Percentiles rank a stretch among this genome's conserved stretches.
phyloP scores from a whole-genome alignment of 1,284 basidiomycete species.

The Papiliotrema nemorosa region DNA sequence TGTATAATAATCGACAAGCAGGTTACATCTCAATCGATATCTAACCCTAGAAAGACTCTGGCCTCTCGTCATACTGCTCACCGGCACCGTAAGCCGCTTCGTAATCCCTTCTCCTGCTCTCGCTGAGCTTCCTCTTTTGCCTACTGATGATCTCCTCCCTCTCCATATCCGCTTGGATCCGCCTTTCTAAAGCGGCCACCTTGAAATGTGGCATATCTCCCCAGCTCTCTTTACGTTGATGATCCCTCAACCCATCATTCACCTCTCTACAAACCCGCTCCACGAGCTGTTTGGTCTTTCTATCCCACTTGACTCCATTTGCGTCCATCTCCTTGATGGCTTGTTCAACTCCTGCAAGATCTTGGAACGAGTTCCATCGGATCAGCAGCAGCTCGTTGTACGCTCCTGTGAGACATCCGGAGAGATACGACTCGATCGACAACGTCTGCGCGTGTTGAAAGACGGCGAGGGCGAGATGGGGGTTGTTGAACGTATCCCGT shows the following conservation, averaged over 20 bases:
- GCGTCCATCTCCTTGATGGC: slow-evolving; percentile 74
- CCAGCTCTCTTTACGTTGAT: no score
- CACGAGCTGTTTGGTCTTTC: slow-evolving; percentile 59
- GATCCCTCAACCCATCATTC: background rate
- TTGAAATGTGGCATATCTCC: no score
- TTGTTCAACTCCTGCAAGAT: slow-evolving; percentile 66
- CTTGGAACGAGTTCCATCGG: slow-evolving; percentile 74
- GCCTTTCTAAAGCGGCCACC: background rate
- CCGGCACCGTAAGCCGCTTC: no score
- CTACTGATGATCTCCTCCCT: slow-evolving; percentile 4
- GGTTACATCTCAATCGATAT: no score
- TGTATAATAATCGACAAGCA: no score
- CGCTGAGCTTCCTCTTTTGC: slow-evolving; percentile 5
- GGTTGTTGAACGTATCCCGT: slow-evolving; percentile 69
- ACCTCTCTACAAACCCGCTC: slow-evolving; percentile 65
- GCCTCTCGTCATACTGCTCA: no score
- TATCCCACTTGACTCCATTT: slow-evolving; percentile 67
- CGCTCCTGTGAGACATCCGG: slow-evolving; percentile 75
- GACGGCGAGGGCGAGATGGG: slow-evolving; percentile 74
- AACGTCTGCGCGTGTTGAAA: slow-evolving; percentile 71
- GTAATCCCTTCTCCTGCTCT: no score
- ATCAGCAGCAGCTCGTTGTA: slow-evolving; percentile 81
- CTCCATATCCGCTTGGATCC: slow-evolving; percentile 2
- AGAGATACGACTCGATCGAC: slow-evolving; percentile 73
- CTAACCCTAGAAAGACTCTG: no score